Conservation (phyloP, 2,329 filamentous ascomycete genomes). For the Penicillium polonicum region DNA sequence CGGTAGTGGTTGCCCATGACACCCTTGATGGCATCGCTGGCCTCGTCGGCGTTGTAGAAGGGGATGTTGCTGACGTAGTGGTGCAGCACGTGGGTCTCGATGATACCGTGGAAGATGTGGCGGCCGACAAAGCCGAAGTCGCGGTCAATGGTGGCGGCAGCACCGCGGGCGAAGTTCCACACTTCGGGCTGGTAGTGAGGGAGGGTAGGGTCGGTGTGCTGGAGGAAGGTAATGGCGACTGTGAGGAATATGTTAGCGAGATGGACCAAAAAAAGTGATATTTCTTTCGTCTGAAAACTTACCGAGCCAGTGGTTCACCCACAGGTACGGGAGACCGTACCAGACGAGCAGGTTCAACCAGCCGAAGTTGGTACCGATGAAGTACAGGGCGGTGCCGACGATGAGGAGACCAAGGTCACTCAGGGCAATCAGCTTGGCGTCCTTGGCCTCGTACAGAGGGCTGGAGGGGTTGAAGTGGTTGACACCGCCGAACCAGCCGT, state of each 20-base stretch:
- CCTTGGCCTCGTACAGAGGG: slow-evolving; percentile 87
- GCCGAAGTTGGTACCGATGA: slow-evolving; percentile 74
- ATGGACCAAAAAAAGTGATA: not conserved
- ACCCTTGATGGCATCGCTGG: slow-evolving; percentile 86
- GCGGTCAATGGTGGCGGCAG: slow-evolving; percentile 92
- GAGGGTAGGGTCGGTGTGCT: slow-evolving; percentile 92
- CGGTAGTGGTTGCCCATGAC: slow-evolving; percentile 97
- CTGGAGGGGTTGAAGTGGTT: slow-evolving; percentile 92
- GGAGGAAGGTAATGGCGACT: slow-evolving; percentile 96
- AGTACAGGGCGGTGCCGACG: slow-evolving; percentile 60
- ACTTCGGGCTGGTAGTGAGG: slow-evolving; percentile 84
- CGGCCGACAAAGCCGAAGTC: slow-evolving; percentile 96
- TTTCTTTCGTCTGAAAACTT: slow-evolving; percentile 46
- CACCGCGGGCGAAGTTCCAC: slow-evolving; percentile 93
- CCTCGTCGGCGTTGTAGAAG: slow-evolving; percentile 95
- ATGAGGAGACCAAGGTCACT: slow-evolving; percentile 80
- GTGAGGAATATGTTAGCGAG: slow-evolving; percentile 10
- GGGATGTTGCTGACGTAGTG: slow-evolving; percentile 96
- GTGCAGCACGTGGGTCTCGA: slow-evolving; percentile 96
- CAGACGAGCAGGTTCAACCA: slow-evolving; percentile 85
- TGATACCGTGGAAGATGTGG: slow-evolving; percentile 87
- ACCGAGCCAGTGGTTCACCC: slow-evolving; percentile 99
- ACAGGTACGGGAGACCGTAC: slow-evolving; percentile 93
- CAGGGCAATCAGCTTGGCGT: slow-evolving; percentile 80
- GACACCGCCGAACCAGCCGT: slow-evolving; percentile 75